Percentiles rank a stretch among this genome's conserved stretches.
Conservation (phyloP, 75 land plant species). For the Sequoiadendron giganteum region DNA sequence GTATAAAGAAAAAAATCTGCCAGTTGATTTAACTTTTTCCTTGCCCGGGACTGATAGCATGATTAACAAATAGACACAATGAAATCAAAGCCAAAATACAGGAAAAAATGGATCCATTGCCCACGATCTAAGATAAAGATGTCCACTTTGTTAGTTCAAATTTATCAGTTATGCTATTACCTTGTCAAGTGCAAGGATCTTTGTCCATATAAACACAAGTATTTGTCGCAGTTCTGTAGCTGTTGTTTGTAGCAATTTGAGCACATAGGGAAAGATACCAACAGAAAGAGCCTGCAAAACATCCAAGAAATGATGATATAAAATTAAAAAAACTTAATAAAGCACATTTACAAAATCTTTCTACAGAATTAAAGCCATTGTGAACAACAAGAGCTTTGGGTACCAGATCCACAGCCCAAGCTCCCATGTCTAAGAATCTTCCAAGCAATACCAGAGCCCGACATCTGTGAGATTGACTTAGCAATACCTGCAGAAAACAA, state of each 20-base stretch:
- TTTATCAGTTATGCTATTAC: slow-evolving; percentile 22
- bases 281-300: slow-evolving; percentile 86
- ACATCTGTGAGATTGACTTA: slow-evolving; percentile 92
- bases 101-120: neutral
- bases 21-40: neutral
- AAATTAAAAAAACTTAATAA: neutral
- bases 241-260: slow-evolving; percentile 89
- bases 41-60: neutral
- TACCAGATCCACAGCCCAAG: slow-evolving; percentile 99
- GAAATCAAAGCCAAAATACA: neutral
- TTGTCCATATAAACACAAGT: slow-evolving; percentile 98
- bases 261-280: slow-evolving; percentile 96
- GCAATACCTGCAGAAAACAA: slow-evolving; percentile 58
- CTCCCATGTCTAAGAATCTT: slow-evolving; percentile 94
- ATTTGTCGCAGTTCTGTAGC: slow-evolving; percentile 86
- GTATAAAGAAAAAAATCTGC: neutral
- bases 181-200: slow-evolving; percentile 97
- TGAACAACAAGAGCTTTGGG: neutral
- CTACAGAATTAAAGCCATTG: neutral
- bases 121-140: neutral
- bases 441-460: slow-evolving; percentile 90
- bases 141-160: neutral
- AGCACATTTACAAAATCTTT: neutral
- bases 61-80: neutral
- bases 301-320: neutral